Evolutionary conservation across 164 flowering plant genomes (phyloP), one percentile per base, ranked within the genome.

Genomic region (Magnolia officinalis): DNA sequence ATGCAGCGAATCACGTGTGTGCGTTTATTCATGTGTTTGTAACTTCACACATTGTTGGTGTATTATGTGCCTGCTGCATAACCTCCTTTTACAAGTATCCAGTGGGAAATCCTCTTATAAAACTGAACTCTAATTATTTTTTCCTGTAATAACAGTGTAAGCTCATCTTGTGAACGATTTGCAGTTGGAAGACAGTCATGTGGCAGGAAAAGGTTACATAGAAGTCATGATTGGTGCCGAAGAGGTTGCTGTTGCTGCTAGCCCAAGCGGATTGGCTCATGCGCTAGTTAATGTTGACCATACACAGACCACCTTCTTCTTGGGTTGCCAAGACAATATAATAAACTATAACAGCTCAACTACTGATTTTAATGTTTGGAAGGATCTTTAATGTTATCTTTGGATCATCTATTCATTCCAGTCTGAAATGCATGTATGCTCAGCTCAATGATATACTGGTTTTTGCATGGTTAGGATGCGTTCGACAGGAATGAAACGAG

Each of bases 301-400:
- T 1, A 13, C 80, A n/a, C 83, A 82, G 23, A 84, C 76, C 2
- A 86, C 99, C 75, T 95, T 78, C 81, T 86, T 95, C 79, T 11
- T 95, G 51, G 99, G 98, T 14, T 95, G 98, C 80, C 98, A 93
- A 78, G 99, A 95, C 73, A 78, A 83, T 68, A 52, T 78, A 9
- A 64, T 83, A 29, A 82, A 81, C 63, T 82, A 86, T 70, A 91
- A 79, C 75, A 82, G 76, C 81, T 88, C 97, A 18, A 68, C 78
- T 70, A 84, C 91, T 58, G 96, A 92, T 78, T 95, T 82, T 82
- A 86, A 84, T 59, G 90, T 95, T 4, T 95, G 98, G 99, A 89
- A 93, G 75, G 96, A 95, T 88, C 86, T 95, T 64, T 84, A 77
- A 81, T 67, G 50, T 51, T 52, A 8, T 18, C 67, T 64, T 55